Evolutionary conservation across 2,329 filamentous ascomycete species (phyloP).

Genomic region (Hypoxylon sp.): DNA sequence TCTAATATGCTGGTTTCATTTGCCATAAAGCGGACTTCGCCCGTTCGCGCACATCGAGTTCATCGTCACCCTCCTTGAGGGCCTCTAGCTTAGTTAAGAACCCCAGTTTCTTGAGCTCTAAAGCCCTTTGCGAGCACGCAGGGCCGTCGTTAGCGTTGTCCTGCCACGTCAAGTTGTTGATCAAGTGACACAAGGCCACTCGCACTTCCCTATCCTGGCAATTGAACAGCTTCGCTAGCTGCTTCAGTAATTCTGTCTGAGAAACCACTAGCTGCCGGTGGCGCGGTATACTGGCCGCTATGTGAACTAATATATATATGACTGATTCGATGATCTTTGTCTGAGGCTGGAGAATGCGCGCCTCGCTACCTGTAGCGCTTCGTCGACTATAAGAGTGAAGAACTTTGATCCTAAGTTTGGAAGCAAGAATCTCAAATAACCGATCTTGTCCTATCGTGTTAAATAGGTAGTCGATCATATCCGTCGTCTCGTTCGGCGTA

Average conservation of each 20-base stretch:
- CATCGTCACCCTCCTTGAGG: constrained; percentile 73
- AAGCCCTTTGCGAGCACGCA: constrained; percentile 73
- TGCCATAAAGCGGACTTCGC: constrained; percentile 84
- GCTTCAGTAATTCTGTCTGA: constrained; percentile 79
- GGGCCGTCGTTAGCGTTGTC: constrained; percentile 77
- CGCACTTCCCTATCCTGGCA: constrained; percentile 81
- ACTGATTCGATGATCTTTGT: constrained; percentile 81
- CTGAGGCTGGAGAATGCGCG: constrained; percentile 67
- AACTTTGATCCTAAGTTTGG: constrained; percentile 76
- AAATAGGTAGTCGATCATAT: constrained; percentile 89
- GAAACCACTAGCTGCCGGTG: constrained; percentile 83
- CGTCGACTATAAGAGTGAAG: constrained; percentile 65
- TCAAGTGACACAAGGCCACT: constrained; percentile 81
- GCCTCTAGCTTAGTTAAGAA: constrained; percentile 74
- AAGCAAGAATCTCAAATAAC: constrained; percentile 82
- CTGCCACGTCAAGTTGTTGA: constrained; percentile 86
- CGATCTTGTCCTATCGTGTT: constrained; percentile 78
- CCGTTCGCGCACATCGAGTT: constrained; percentile 85
- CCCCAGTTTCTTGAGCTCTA: constrained; percentile 77
- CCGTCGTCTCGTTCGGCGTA: constrained; percentile 63
- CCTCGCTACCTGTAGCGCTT: constrained; percentile 51
- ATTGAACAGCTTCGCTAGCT: constrained; percentile 78
- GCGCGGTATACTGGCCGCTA: constrained; percentile 82
- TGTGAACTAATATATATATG: constrained; percentile 85
- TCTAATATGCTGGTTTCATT: constrained; percentile 61